Base-by-base conservation (phyloP, 129 eudicot species). In the Centaurea solstitialis region DNA sequence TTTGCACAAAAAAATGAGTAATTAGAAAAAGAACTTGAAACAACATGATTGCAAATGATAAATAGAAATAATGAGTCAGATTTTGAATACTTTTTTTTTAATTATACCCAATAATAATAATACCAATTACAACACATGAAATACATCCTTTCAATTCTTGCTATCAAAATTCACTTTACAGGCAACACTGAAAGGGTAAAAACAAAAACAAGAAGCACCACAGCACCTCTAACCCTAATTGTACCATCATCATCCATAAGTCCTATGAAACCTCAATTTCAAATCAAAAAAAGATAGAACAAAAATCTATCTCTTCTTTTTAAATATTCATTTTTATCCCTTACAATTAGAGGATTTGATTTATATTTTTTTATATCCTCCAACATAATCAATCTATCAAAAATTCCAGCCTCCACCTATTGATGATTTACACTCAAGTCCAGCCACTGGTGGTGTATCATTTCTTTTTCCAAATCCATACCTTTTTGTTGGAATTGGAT, bases 161-260 rank as follows among this genome's bases (percentile, higher is more conserved):
- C 90, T 85, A 81, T 73, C 85, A 84, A 88, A 90, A 85, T 74
- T 87, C 87, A 92, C 89, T 88, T 92, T 92, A 92, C 96, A 93
- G 73, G 82, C 66, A 76, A 83, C 80, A 76, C 74, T 68, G 23
- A 30, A n/a, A 40, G 8, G 67, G 72, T 5, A 41, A 75, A 15
- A 47, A 45, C 9, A 57, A 39, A 61, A 62, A 38, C 43, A 70
- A 70, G 21, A 79, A 50, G 57, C 70, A 33, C 23, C 61, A 79
- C 74, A 77, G 73, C 37, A 33, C 80, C 84, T 73, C 85, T 73
- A 75, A 88, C 76, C 69, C 87, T 78, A 84, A 87, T 43, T 45
- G 35, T 80, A 70, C 74, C 57, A 50, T 53, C 59, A 47, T 13
- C 59, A 47, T 43, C 53, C 75, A 78, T 69, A 38, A 24, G 70